A percentile compares a stretch with the other conserved stretches of the same genome.
Conservation (phyloP, 1,139 yeast species). For the Blastobotrys capitulatus region DNA sequence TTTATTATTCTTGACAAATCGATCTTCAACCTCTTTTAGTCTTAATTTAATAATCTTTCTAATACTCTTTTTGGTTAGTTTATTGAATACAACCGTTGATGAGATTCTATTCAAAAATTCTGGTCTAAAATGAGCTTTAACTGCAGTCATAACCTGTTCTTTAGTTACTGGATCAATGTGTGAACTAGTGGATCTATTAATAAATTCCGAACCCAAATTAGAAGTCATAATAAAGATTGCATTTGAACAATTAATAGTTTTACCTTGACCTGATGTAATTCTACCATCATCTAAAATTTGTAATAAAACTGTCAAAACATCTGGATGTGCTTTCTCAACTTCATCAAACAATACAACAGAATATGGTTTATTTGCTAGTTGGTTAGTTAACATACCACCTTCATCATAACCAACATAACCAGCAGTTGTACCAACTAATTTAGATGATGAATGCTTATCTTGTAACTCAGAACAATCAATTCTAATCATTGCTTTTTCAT, state of each 20-base stretch:
- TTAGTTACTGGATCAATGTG: conserved; percentile 56
- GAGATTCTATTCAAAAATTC: conserved; percentile 96
- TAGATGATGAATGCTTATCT: conserved; percentile 94
- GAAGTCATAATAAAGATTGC: conserved; percentile 95
- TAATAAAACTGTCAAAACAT: conserved; percentile 82
- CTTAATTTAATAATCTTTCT: conserved; percentile 86
- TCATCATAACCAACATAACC: conserved; percentile 98
- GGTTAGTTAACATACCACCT: conserved; percentile 94
- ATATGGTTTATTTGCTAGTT: conserved; percentile 85
- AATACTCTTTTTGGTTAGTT: conserved; percentile 85
- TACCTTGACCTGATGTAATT: conserved; percentile 90
- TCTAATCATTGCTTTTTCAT: conserved; percentile 93
- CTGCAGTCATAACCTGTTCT: conserved; percentile 76
- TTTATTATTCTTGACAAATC: conserved; percentile 82
- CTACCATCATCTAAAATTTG: conserved; percentile 97
- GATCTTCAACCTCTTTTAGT: conserved; percentile 71
- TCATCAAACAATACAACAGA: conserved; percentile 93
- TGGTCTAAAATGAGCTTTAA: conserved; percentile 91
- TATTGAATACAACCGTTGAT: conserved; percentile 86
- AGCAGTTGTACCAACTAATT: conserved; percentile 94
- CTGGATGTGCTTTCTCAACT: conserved; percentile 99
- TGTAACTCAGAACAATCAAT: conserved; percentile 95
- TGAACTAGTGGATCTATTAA: conserved; percentile 57
- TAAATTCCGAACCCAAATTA: conserved; percentile 89
- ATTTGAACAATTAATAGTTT: conserved; percentile 86